Percentiles rank a stretch among this genome's conserved stretches.
Evolutionary conservation across 1,284 basidiomycete species (phyloP).

Genomic region (Moniliophthora roreri): DNA sequence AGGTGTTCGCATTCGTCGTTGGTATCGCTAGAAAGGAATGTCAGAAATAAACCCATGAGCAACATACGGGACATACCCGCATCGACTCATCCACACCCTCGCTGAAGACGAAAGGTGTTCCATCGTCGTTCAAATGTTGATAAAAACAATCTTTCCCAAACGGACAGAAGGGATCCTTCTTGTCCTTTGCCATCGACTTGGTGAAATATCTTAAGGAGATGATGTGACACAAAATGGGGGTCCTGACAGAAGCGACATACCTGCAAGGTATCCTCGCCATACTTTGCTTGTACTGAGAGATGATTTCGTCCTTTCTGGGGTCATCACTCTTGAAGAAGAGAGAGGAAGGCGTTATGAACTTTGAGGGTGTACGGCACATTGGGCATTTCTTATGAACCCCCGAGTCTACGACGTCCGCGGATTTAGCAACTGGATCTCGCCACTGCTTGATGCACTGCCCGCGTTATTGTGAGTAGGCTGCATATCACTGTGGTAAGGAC

Average conservation of each 20-base stretch:
- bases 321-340: conserved; percentile 56
- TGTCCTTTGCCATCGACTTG: conserved; percentile 38
- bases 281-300: conserved; percentile 64
- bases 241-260: conserved; percentile 33
- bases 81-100: conserved; percentile 56
- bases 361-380: conserved; percentile 63
- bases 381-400: conserved; percentile 72
- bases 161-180: conserved; percentile 56
- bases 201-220: conserved; percentile 55
- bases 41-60: background rate
- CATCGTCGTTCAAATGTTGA: conserved; percentile 63
- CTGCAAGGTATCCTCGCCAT: conserved; percentile 68
- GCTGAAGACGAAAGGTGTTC: conserved; percentile 54
- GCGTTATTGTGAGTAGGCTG: conserved; percentile 6
- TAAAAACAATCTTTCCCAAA: conserved; percentile 80
- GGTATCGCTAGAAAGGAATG: conserved; percentile 2
- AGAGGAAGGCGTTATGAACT: conserved; percentile 69
- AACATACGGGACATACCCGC: conserved; percentile 31
- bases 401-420: conserved; percentile 47
- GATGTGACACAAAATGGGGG: conserved; percentile 5
- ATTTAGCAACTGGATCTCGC: conserved; percentile 59
- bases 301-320: conserved; percentile 46
- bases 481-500: conserved; percentile 15
- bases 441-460: conserved; percentile 70
- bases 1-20: background rate